phyloP scores from a whole-genome alignment of 2,329 filamentous ascomycete genomes.

The Pseudogymnoascus sp. region DNA sequence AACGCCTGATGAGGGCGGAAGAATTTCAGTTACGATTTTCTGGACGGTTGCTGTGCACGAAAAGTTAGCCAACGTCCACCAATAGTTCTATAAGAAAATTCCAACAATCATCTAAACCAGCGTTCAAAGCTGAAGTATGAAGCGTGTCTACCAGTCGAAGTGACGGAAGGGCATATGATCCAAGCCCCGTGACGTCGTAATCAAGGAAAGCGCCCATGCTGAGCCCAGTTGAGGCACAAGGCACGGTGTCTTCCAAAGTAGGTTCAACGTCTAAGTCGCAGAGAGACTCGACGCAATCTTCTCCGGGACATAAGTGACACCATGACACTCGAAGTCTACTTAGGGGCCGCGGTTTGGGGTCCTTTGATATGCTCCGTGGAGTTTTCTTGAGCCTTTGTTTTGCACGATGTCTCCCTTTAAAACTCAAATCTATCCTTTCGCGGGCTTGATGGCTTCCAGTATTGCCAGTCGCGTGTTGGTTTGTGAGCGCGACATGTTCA shows the following conservation, averaged over 20 bases:
- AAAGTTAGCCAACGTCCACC: slow-evolving; percentile 9
- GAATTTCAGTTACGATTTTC: slow-evolving; percentile 89
- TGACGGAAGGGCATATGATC: neutral
- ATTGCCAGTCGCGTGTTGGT: neutral
- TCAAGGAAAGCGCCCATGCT: neutral
- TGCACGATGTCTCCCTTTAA: neutral
- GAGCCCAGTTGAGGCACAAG: neutral
- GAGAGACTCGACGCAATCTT: neutral
- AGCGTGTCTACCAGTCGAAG: neutral
- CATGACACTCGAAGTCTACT: neutral
- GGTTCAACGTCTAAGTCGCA: neutral
- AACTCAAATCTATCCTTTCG: neutral
- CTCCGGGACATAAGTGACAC: neutral
- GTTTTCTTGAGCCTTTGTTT: neutral
- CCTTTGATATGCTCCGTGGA: neutral
- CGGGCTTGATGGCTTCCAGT: neutral
- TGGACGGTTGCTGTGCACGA: slow-evolving; percentile 54
- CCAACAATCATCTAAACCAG: neutral
- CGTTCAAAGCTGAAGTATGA: neutral
- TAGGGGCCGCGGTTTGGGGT: neutral
- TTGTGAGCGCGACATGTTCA: neutral
- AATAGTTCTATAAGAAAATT: neutral
- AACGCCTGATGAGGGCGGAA: slow-evolving; percentile 67
- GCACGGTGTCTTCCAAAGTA: neutral
- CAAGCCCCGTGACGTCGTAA: neutral